Evolutionary conservation across 148 eudicot genomes (phyloP), one percentile per base, ranked within the genome.

Genomic region (Rhododendron molle): DNA sequence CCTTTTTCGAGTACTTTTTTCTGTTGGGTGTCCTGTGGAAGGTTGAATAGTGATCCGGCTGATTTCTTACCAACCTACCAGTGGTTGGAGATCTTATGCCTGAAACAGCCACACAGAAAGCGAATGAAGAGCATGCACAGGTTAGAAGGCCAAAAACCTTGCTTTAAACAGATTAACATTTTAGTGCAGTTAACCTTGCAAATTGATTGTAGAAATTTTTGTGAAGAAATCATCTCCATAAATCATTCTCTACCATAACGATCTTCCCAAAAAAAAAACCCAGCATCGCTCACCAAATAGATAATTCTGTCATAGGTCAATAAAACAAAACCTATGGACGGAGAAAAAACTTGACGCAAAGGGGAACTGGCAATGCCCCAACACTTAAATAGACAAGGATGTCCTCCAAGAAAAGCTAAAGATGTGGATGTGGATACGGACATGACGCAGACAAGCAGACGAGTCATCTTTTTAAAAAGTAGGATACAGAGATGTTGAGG

Each of bases 1-100:
- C 94, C 88, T 85, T 90, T 84, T 92, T 88, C 2, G 96, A 81
- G 65, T 88, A 88, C 92, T 91, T 95, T 91, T 91, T 95, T 79
- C 89, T 85, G 85, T 89, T 87, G 21, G 95, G 94, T 11, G 92
- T 86, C 80, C 79, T 87, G 89, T 95, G 96, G 85, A 92, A 95
- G 36, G 92, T 95, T n/a, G 95, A 95, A 87, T 92, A 95, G 84
- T 83, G 87, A 18, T 91, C 89, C 80, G 84, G 87, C 81, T 91
- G 87, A 49, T 23, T 84, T 80, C 46, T 85, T 28, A 58, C 69
- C 49, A 77, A 80, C 76, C 85, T 76, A 5, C 74, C 86, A 79
- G 76, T 83, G 9, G 94, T 81, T 65, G 93, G 88, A 46, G 91
- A 83, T 49, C 87, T 44, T 85, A 84, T 78, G 76, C 92, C 96